Evolutionary conservation across 768 basidiomycete genomes (phyloP).

Genomic region (Xerocomellus dryophilus): DNA sequence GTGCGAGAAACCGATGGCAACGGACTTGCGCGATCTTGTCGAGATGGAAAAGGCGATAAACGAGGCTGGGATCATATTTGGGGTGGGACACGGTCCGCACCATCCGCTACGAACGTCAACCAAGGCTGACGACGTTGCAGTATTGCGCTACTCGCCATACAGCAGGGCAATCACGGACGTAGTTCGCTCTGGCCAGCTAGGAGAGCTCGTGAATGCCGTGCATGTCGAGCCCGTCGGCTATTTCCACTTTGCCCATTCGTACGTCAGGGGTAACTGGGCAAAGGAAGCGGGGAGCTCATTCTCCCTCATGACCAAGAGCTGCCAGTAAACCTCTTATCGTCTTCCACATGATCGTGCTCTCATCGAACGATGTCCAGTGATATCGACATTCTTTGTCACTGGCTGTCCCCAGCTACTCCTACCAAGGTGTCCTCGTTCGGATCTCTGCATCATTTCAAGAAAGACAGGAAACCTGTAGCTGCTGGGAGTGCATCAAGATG

Average conservation of each 20-base stretch:
- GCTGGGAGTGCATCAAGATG: slow-evolving; percentile 73
- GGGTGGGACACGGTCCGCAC: slow-evolving; percentile 76
- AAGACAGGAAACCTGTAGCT: slow-evolving; percentile 60
- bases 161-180: slow-evolving; percentile 65
- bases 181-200: slow-evolving; percentile 66
- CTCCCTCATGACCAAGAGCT: slow-evolving; percentile 85
- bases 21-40: slow-evolving; percentile 65
- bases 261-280: slow-evolving; percentile 80
- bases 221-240: slow-evolving; percentile 86
- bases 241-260: slow-evolving; percentile 88
- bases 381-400: slow-evolving; percentile 79
- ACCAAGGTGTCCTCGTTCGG: slow-evolving; percentile 81
- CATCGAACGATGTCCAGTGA: slow-evolving; percentile 48
- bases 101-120: neutral
- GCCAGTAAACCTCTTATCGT: slow-evolving; percentile 60
- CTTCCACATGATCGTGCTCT: neutral
- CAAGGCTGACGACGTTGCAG: slow-evolving; percentile 37
- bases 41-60: slow-evolving; percentile 71
- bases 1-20: slow-evolving; percentile 94
- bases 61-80: slow-evolving; percentile 72
- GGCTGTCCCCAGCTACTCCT: slow-evolving; percentile 64
- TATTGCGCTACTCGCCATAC: slow-evolving; percentile 87
- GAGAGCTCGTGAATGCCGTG: slow-evolving; percentile 76
- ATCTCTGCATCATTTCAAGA: slow-evolving; percentile 78
- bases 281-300: slow-evolving; percentile 70